Evolutionary conservation across 2,329 filamentous ascomycete species (phyloP), one percentile per base, ranked within the genome.

Genomic region (Monilinia aucupariae): DNA sequence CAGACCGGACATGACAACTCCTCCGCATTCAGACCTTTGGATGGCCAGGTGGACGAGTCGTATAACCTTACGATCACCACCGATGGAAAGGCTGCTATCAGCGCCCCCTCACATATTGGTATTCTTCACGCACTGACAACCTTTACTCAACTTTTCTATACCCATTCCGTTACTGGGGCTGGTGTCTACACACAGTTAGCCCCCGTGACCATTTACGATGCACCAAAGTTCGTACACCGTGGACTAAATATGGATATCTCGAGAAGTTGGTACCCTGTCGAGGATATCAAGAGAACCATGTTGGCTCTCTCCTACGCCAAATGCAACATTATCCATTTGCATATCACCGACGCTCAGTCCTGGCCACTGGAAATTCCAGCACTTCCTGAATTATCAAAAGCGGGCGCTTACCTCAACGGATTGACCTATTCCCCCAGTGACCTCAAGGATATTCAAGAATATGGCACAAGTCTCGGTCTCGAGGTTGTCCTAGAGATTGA

Each of bases 311-410:
- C 88, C 1, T 91, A 85, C 82, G 91, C 87, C 78, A 94, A 96
- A 78, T 82, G 94, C 79, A 94, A 94, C 76, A 81, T 86, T 7
- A 80, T 96, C 62, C 91, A 94, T 75, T 78, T 93, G 61, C 91
- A 96, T 77, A 81, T 88, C 63, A 94, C 90, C 5, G 91, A 96
- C 75, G 86, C 88, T 20, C 91, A 96, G 75, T 90, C 90, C 4
- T 96, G 91, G 88, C 91, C 91, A 0, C 79, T 96, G 30, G 90
- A 91, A 68, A 87, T 96, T 56, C 89, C 90, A 0, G 76, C 88
- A 2, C 76, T 96, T 66, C 89, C 91, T 4, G 82, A 87, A 64
- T 79, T 96, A 2, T 81, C 90, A 3, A 75, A 80, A 59, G 87
- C 90, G 73, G 91, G 91, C 43, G 87, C 90, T 1, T 96, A 96